Conservation (phyloP, 2,329 filamentous ascomycete species). For the Arthrobotrys conoides region DNA sequence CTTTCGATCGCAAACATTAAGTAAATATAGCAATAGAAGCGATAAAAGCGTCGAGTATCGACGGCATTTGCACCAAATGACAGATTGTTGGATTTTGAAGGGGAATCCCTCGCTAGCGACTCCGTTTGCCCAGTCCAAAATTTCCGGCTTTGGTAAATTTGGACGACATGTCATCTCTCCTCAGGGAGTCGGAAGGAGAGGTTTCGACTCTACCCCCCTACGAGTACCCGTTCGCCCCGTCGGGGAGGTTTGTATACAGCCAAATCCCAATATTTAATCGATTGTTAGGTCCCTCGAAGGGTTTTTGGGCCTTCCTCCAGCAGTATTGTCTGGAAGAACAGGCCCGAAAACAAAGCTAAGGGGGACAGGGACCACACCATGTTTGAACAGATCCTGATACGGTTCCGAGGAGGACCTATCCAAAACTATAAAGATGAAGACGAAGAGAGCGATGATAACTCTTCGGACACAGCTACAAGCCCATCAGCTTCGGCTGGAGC, state of each 20-base stretch:
- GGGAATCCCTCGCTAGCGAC: conserved; percentile 35
- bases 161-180: conserved; percentile 61
- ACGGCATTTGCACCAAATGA: background rate
- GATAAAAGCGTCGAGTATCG: background rate
- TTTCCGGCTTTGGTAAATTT: conserved; percentile 61
- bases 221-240: conserved; percentile 46
- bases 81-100: conserved; percentile 35
- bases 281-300: conserved; percentile 14
- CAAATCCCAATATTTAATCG: conserved; percentile 15
- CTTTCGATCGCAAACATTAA: background rate
- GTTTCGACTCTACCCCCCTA: conserved; percentile 48
- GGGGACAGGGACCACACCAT: conserved; percentile 22
- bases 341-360: background rate
- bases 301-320: conserved; percentile 9
- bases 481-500: conserved; percentile 38
- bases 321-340: conserved; percentile 4
- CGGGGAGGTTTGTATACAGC: conserved; percentile 53
- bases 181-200: conserved; percentile 59
- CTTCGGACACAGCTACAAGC: conserved; percentile 54
- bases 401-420: conserved; percentile 58
- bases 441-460: conserved; percentile 57
- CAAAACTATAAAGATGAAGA: conserved; percentile 53
- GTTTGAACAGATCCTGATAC: conserved; percentile 61
- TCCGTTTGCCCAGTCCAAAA: conserved; percentile 57
- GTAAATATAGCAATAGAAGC: background rate